Conservation (phyloP, 1,284 basidiomycete genomes). For the Boletus mariae region DNA sequence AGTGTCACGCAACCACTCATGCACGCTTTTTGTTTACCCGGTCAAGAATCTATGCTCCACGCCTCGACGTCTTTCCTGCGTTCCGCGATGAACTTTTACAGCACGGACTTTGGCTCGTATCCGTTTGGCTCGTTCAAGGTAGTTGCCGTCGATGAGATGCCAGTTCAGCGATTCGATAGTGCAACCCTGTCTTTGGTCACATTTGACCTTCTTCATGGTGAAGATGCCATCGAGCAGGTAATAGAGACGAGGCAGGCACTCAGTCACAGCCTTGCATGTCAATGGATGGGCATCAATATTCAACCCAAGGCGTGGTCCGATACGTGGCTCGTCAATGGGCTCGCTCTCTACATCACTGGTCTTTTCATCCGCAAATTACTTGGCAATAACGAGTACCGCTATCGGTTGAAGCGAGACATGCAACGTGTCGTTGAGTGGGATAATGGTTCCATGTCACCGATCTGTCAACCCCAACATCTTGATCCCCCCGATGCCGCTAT, state of each 20-base stretch:
- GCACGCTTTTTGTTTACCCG: conserved; percentile 91
- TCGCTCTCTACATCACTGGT: conserved; percentile 88
- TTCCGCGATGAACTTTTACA: conserved; percentile 89
- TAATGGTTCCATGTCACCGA: conserved; percentile 85
- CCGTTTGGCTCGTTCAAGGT: conserved; percentile 95
- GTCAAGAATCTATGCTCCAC: conserved; percentile 69
- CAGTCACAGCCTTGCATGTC: conserved; percentile 86
- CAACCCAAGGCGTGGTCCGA: conserved; percentile 94
- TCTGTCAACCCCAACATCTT: conserved; percentile 83
- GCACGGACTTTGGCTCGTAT: conserved; percentile 92
- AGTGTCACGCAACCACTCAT: conserved; percentile 79
- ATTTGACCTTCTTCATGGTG: conserved; percentile 82
- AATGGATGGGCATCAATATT: conserved; percentile 98
- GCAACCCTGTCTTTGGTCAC: conserved; percentile 83
- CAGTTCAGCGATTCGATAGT: conserved; percentile 75
- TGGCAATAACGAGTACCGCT: conserved; percentile 98
- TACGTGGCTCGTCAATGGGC: conserved; percentile 92
- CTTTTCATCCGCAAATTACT: conserved; percentile 85
- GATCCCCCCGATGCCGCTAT: conserved; percentile 80
- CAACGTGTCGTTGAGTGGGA: conserved; percentile 90
- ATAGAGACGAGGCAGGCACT: conserved; percentile 87
- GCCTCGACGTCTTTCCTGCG: conserved; percentile 77
- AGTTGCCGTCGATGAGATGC: conserved; percentile 92
- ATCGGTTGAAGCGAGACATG: conserved; percentile 94
- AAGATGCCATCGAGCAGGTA: conserved; percentile 91